phyloP scores from a whole-genome alignment of 2,329 filamentous ascomycete genomes.

The Teratosphaeria nubilosa region DNA sequence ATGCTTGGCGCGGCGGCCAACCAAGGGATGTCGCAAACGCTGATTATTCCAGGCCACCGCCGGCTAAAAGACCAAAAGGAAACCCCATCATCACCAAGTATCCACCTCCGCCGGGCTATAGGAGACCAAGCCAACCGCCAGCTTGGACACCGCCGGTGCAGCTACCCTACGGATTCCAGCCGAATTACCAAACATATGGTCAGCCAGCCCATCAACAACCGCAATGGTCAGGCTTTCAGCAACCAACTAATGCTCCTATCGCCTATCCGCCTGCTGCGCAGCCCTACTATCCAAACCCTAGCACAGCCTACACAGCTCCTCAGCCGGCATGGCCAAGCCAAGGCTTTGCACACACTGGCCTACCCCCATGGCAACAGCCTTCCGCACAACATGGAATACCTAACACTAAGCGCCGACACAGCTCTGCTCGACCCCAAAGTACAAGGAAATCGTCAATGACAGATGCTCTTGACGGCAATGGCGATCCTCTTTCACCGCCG shows the following conservation, averaged over 20 bases:
- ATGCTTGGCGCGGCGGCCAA: not conserved
- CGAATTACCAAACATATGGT: conserved; percentile 8
- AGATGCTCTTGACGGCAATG: conserved; percentile 17
- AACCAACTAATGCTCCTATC: conserved; percentile 6
- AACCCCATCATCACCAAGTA: conserved; percentile 41
- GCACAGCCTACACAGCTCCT: not conserved
- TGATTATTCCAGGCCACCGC: conserved; percentile 15
- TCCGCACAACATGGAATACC: not conserved
- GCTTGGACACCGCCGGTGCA: conserved; percentile 11
- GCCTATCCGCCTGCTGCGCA: conserved; percentile 12
- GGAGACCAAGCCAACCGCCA: conserved; percentile 14
- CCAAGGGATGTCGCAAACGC: not conserved
- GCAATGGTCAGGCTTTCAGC: conserved; percentile 14
- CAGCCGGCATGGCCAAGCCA: conserved; percentile 5
- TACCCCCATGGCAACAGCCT: conserved; percentile 10
- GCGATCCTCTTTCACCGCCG: conserved; percentile 15
- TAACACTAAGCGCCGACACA: conserved; percentile 9
- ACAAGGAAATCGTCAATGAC: not conserved
- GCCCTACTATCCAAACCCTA: conserved; percentile 4
- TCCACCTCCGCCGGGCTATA: conserved; percentile 40
- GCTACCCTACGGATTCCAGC: conserved; percentile 5
- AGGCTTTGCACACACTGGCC: not conserved
- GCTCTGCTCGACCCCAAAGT: conserved; percentile 8
- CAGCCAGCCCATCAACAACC: conserved; percentile 9
- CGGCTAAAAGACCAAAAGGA: conserved; percentile 34